A percentile compares a stretch with the other conserved stretches of the same genome.
These are phyloP conservation scores for Athelia sp. DNA, from an alignment of 1,284 basidiomycete genomes.

Conservation along the genomic window DNA sequence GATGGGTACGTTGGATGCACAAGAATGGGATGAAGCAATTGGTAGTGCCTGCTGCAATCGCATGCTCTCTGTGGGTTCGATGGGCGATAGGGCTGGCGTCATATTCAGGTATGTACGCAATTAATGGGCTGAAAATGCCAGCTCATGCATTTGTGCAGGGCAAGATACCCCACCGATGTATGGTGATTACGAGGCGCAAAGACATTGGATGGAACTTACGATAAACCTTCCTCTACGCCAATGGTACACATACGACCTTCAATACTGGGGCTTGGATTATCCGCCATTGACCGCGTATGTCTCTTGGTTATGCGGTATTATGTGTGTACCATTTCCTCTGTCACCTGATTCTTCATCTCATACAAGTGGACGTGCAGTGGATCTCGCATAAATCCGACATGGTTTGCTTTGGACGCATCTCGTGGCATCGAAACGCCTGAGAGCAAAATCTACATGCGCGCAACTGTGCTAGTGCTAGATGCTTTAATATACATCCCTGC, in stretches of 20 bases:
- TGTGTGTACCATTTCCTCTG: constrained; percentile 34
- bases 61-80: constrained; percentile 53
- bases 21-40: constrained; percentile 53
- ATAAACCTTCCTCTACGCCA: constrained; percentile 64
- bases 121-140: neutral
- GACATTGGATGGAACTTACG: constrained; percentile 93
- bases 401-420: constrained; percentile 73
- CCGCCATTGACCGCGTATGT: constrained; percentile 88
- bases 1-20: constrained; percentile 77
- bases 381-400: constrained; percentile 59
- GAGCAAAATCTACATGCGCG: constrained; percentile 78
- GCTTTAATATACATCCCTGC: constrained; percentile 74
- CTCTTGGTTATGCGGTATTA: constrained; percentile 73
- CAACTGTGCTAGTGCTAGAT: constrained; percentile 71
- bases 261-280: constrained; percentile 92
- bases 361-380: constrained; percentile 41
- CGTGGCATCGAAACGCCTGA: constrained; percentile 70
- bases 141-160: constrained; percentile 38
- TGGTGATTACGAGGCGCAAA: constrained; percentile 91
- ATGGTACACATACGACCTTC: constrained; percentile 87
- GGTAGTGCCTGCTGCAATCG: constrained; percentile 50
- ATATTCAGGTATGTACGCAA: constrained; percentile 68
- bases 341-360: constrained; percentile 5
- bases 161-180: constrained; percentile 72
- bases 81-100: constrained; percentile 70